These are phyloP conservation scores for Psilocybe cubensis DNA, from an alignment of 768 basidiomycete genomes.

Conservation along the genomic window DNA sequence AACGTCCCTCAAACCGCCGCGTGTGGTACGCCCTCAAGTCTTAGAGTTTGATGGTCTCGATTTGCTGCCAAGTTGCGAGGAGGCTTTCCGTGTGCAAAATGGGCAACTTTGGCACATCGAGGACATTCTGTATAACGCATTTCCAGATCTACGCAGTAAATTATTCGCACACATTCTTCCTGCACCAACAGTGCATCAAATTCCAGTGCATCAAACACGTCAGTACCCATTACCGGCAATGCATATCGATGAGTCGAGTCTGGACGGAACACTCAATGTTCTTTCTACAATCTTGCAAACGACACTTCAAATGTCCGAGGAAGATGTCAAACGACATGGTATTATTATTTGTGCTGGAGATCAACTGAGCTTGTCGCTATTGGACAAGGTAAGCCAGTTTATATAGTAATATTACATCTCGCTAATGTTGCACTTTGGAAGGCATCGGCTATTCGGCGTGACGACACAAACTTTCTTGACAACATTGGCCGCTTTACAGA, in stretches of 20 bases:
- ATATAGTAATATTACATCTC: background rate
- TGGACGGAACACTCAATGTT: slow-evolving; percentile 19
- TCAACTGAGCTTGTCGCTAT: slow-evolving; percentile 12
- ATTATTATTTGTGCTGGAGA: slow-evolving; percentile 22
- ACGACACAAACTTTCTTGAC: slow-evolving; percentile 17
- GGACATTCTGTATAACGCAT: slow-evolving; percentile 19
- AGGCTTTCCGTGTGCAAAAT: slow-evolving; percentile 6
- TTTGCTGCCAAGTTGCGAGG: slow-evolving; percentile 8
- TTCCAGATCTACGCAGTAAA: slow-evolving; percentile 2
- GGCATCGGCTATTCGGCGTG: slow-evolving; percentile 22
- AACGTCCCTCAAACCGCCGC: slow-evolving; percentile 1
- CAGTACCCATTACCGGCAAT: slow-evolving; percentile 23
- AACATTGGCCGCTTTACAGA: slow-evolving; percentile 20
- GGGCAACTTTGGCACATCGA: slow-evolving; percentile 19
- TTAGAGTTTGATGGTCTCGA: slow-evolving; percentile 7
- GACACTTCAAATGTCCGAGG: slow-evolving; percentile 9
- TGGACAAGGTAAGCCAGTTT: slow-evolving; percentile 18
- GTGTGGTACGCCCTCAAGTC: background rate
- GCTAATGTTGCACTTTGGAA: slow-evolving; percentile 3
- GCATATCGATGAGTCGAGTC: slow-evolving; percentile 21
- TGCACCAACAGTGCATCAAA: slow-evolving; percentile 8
- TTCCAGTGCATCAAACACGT: slow-evolving; percentile 20
- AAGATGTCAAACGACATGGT: slow-evolving; percentile 17
- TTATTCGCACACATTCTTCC: background rate
- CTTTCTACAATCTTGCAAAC: slow-evolving; percentile 10